A percentile compares a stretch with the other conserved stretches of the same genome.
phyloP scores from a whole-genome alignment of 768 basidiomycete genomes.

The Psilocybe tampanensis region DNA sequence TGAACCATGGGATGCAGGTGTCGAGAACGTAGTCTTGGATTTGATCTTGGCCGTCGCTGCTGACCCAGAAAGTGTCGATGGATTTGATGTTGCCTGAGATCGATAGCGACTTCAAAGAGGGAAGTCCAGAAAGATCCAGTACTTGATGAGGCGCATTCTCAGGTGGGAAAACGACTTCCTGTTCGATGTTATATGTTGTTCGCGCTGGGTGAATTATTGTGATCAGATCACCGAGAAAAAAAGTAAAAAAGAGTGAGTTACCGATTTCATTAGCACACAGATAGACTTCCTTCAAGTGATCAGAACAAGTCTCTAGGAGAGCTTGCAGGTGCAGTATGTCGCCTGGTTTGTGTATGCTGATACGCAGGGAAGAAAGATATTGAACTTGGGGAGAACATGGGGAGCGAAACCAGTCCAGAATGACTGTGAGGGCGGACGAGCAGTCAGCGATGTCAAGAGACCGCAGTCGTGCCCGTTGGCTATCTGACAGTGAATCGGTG shows the following conservation, averaged over 20 bases:
- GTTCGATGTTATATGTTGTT: background rate
- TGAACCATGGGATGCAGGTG: constrained; percentile 11
- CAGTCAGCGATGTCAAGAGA: background rate
- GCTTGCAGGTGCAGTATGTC: background rate
- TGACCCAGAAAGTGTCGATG: constrained; percentile 6
- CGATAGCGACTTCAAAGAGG: background rate
- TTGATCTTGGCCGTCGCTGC: constrained; percentile 6
- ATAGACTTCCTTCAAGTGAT: background rate
- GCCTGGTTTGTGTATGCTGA: background rate
- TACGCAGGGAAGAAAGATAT: background rate
- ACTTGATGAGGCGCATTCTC: background rate
- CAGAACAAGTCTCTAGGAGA: background rate
- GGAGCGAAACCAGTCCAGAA: background rate
- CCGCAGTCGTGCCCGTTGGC: too few species aligned
- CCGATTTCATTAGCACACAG: background rate
- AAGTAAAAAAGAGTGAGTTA: background rate
- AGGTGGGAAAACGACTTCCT: background rate
- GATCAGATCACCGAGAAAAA: background rate
- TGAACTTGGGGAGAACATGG: background rate
- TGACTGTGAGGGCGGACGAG: background rate
- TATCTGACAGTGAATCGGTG: too few species aligned
- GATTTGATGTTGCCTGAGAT: constrained; percentile 3
- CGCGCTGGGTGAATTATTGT: background rate
- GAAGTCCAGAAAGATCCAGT: constrained; percentile 3
- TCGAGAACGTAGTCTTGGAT: constrained; percentile 4